Conservation (phyloP, 148 eudicot genomes). For the Fagopyrum tataricum region DNA sequence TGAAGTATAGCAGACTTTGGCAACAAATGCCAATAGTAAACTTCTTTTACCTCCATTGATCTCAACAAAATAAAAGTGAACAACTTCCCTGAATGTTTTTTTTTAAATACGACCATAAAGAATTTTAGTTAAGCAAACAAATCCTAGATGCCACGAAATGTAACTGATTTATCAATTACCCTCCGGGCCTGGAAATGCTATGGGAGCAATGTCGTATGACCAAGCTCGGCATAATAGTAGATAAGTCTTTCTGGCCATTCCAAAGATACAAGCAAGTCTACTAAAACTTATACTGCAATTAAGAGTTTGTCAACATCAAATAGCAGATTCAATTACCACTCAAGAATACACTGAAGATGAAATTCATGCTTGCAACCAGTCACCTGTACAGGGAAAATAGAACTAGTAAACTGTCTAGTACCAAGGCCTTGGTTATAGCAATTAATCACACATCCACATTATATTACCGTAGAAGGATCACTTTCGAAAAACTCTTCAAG, state of each 20-base stretch:
- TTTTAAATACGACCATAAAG: no score
- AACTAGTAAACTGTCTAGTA: constrained; percentile 1
- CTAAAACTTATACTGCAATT: neutral
- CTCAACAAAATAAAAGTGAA: neutral
- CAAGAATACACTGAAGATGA: constrained; percentile 16
- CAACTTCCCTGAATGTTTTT: no score
- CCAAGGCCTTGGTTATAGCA: neutral
- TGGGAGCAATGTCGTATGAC: neutral
- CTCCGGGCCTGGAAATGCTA: neutral
- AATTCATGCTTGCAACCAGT: constrained; percentile 16
- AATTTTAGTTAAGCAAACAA: neutral
- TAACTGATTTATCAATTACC: neutral
- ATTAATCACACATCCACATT: neutral
- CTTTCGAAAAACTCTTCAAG: constrained; percentile 66
- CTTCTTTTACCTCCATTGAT: neutral
- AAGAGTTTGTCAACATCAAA: neutral
- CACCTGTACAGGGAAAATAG: neutral
- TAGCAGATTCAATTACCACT: constrained; percentile 9
- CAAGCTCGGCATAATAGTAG: neutral
- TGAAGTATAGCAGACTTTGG: neutral
- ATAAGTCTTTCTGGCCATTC: neutral
- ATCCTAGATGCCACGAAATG: neutral
- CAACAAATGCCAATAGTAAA: neutral
- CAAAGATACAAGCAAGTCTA: neutral
- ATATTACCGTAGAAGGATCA: constrained; percentile 63